phyloP scores from a whole-genome alignment of 2,329 filamentous ascomycete species.

The Ceratocystis cubensis region DNA sequence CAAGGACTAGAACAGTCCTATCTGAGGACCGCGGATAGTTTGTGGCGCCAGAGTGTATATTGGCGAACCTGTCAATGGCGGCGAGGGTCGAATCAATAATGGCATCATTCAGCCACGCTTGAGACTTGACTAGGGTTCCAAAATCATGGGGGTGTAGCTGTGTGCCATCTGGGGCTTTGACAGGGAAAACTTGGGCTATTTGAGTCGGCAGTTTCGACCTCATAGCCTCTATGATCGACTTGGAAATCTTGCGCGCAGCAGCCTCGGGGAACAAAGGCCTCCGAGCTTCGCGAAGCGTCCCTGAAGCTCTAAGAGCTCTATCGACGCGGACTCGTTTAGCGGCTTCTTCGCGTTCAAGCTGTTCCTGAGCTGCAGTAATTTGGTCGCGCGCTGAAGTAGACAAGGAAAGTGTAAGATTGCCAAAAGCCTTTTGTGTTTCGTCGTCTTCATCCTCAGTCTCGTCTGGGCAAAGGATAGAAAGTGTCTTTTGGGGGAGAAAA shows the following conservation, averaged over 20 bases:
- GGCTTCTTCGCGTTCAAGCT: neutral
- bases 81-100: slow-evolving; percentile 56
- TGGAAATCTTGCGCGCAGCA: slow-evolving; percentile 4
- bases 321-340: neutral
- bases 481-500: neutral
- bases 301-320: slow-evolving; percentile 1
- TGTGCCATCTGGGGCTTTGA: slow-evolving; percentile 10
- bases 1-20: slow-evolving; percentile 50
- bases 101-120: slow-evolving; percentile 64
- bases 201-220: neutral
- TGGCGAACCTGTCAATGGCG: slow-evolving; percentile 47
- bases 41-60: slow-evolving; percentile 42
- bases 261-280: neutral
- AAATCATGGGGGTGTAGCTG: slow-evolving; percentile 40
- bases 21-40: slow-evolving; percentile 33
- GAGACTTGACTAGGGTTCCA: slow-evolving; percentile 43
- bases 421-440: neutral
- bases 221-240: slow-evolving; percentile 1
- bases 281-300: slow-evolving; percentile 8
- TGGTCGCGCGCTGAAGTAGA: slow-evolving; percentile 5
- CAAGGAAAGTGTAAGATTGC: neutral
- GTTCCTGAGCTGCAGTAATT: slow-evolving; percentile 10
- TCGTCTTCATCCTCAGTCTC: slow-evolving; percentile 10
- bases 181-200: slow-evolving; percentile 10
- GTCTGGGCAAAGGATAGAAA: neutral